Conservation (phyloP, 2,329 filamentous ascomycete species). For the Neophaeococcomyces mojaviensis region DNA sequence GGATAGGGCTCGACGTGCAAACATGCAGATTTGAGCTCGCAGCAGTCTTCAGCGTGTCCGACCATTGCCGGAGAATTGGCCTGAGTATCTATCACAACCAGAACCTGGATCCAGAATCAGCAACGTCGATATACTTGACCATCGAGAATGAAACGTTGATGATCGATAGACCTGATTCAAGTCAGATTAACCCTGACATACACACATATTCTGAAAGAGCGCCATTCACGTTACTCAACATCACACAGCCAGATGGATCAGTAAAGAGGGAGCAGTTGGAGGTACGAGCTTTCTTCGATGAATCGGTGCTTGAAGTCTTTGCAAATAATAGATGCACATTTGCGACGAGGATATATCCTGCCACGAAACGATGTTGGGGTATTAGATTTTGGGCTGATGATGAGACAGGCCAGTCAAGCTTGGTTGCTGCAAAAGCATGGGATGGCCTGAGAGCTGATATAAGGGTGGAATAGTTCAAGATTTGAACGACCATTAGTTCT, state of each 20-base stretch:
- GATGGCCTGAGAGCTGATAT: constrained; percentile 15
- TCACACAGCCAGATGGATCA: constrained; percentile 11
- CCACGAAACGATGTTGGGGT: constrained; percentile 9
- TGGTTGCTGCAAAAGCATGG: constrained; percentile 13
- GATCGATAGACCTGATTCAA: constrained; percentile 33
- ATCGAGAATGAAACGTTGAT: constrained; percentile 34
- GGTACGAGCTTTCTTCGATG: constrained; percentile 38
- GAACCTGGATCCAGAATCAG: constrained; percentile 23
- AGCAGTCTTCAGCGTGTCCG: constrained; percentile 20
- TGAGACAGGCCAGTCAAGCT: constrained; percentile 5
- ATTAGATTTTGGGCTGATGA: constrained; percentile 16
- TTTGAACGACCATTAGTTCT: no score
- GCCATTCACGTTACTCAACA: constrained; percentile 42
- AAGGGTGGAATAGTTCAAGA: constrained; percentile 10
- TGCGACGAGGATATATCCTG: constrained; percentile 32
- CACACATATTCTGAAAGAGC: constrained; percentile 31
- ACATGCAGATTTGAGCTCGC: constrained; percentile 13
- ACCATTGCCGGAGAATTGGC: constrained; percentile 25
- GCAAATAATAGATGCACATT: constrained; percentile 38
- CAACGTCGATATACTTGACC: constrained; percentile 36
- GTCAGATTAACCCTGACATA: constrained; percentile 19
- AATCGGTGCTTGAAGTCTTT: constrained; percentile 40
- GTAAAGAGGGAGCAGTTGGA: constrained; percentile 30
- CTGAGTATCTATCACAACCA: constrained; percentile 26
- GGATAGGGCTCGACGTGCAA: constrained; percentile 12